These are phyloP conservation scores for Paecilomyces variotii DNA, from an alignment of 2,329 filamentous ascomycete species.

Conservation along the genomic window DNA sequence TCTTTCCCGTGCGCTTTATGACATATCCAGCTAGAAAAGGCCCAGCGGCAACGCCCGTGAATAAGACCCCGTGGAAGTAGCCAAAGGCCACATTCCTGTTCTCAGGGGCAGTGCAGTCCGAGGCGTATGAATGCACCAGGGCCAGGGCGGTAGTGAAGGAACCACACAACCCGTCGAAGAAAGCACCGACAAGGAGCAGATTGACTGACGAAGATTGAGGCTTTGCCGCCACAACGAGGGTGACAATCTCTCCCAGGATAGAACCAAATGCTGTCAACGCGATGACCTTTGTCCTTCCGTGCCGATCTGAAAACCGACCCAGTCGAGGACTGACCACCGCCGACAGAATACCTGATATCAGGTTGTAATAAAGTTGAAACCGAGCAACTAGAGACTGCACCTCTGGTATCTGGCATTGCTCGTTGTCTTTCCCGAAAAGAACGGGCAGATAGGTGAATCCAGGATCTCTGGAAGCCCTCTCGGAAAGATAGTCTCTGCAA, in stretches of 20 bases:
- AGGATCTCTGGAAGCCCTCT: conserved; percentile 53
- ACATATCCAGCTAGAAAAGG: conserved; percentile 75
- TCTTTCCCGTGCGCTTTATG: conserved; percentile 64
- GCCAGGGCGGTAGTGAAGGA: conserved; percentile 81
- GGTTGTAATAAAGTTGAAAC: conserved; percentile 68
- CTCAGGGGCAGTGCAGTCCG: conserved; percentile 77
- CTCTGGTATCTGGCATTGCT: conserved; percentile 70
- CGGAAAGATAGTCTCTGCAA: conserved; percentile 73
- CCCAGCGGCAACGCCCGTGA: conserved; percentile 79
- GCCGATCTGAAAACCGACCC: conserved; percentile 77
- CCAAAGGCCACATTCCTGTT: conserved; percentile 76
- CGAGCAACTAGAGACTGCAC: conserved; percentile 69
- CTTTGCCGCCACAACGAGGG: conserved; percentile 67
- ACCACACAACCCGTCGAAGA: conserved; percentile 75
- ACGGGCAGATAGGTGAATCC: conserved; percentile 55
- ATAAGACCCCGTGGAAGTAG: conserved; percentile 82
- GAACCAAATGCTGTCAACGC: conserved; percentile 67
- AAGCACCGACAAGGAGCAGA: conserved; percentile 67
- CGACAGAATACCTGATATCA: conserved; percentile 68
- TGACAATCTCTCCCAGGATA: conserved; percentile 65
- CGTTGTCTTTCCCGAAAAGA: conserved; percentile 60
- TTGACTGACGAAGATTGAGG: conserved; percentile 67
- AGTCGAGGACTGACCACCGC: conserved; percentile 76
- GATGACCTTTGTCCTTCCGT: conserved; percentile 70
- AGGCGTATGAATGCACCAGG: conserved; percentile 75